Evolutionary conservation across 2,329 filamentous ascomycete genomes (phyloP).

Genomic region (Aureobasidium sp.): DNA sequence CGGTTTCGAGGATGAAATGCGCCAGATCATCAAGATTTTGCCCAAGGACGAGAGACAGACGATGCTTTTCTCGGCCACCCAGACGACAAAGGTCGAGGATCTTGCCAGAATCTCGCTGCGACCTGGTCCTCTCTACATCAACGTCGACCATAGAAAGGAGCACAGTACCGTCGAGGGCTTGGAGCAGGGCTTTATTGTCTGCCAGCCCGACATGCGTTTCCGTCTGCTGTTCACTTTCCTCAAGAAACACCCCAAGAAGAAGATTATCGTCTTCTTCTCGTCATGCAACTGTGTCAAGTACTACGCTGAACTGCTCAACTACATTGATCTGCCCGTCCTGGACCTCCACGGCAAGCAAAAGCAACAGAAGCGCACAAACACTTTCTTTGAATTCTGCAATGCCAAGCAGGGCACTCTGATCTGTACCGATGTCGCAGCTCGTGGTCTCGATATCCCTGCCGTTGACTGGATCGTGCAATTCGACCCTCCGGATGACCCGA

Average conservation of each 20-base stretch:
- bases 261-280: slow-evolving; percentile 95
- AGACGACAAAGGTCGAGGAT: slow-evolving; percentile 98
- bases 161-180: slow-evolving; percentile 88
- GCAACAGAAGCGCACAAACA: slow-evolving; percentile 97
- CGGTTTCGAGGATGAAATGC: slow-evolving; percentile 98
- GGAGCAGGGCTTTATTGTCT: slow-evolving; percentile 93
- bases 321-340: slow-evolving; percentile 86
- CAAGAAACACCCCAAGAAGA: slow-evolving; percentile 87
- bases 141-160: slow-evolving; percentile 85
- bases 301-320: slow-evolving; percentile 90
- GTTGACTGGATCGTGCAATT: slow-evolving; percentile 98
- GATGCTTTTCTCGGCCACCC: slow-evolving; percentile 97
- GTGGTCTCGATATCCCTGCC: slow-evolving; percentile 89
- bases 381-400: slow-evolving; percentile 94
- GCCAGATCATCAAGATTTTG: slow-evolving; percentile 89
- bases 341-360: slow-evolving; percentile 93
- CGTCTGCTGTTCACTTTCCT: slow-evolving; percentile 90
- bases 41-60: slow-evolving; percentile 83
- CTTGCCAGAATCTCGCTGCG: slow-evolving; percentile 88
- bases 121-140: slow-evolving; percentile 89
- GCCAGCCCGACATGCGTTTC: slow-evolving; percentile 90
- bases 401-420: slow-evolving; percentile 81
- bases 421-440: slow-evolving; percentile 91
- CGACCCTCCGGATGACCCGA: slow-evolving; percentile 54
- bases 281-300: slow-evolving; percentile 82